Evolutionary conservation across 75 land plant species (phyloP).

Genomic region (Pinus albicaulis): DNA sequence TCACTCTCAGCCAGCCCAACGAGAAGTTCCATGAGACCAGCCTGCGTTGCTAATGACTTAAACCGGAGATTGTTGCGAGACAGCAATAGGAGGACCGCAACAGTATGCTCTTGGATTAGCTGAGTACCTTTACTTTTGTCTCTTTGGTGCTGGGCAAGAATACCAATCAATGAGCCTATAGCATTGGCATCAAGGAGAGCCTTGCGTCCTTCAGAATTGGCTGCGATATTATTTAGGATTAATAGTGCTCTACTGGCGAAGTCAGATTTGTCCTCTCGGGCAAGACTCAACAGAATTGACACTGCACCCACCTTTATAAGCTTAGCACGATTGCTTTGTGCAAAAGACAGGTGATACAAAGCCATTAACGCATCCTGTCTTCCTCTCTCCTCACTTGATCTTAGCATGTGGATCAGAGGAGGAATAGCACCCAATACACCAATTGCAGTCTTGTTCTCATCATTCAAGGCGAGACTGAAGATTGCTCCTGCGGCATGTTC

Average conservation of each 20-base stretch:
- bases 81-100: constrained; percentile 62
- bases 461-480: constrained; percentile 63
- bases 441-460: constrained; percentile 57
- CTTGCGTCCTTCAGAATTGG: constrained; percentile 64
- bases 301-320: constrained; percentile 51
- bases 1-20: constrained; percentile 50
- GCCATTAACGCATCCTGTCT: constrained; percentile 55
- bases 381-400: constrained; percentile 14
- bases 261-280: constrained; percentile 11
- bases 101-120: constrained; percentile 55
- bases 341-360: constrained; percentile 60
- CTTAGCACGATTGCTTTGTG: constrained; percentile 44
- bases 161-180: constrained; percentile 29
- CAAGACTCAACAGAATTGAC: constrained; percentile 26
- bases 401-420: constrained; percentile 45
- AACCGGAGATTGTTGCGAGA: constrained; percentile 70
- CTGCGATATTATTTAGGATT: constrained; percentile 67
- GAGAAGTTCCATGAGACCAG: constrained; percentile 60
- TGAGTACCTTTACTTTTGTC: constrained; percentile 15
- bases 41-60: constrained; percentile 58
- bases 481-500: constrained; percentile 69
- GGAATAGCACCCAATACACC: constrained; percentile 68
- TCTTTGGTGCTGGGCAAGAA: constrained; percentile 18
- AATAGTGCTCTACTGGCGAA: constrained; percentile 46
- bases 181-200: constrained; percentile 67